Conservation (phyloP, 805 yeast species). For the Starmera dryadoides region DNA sequence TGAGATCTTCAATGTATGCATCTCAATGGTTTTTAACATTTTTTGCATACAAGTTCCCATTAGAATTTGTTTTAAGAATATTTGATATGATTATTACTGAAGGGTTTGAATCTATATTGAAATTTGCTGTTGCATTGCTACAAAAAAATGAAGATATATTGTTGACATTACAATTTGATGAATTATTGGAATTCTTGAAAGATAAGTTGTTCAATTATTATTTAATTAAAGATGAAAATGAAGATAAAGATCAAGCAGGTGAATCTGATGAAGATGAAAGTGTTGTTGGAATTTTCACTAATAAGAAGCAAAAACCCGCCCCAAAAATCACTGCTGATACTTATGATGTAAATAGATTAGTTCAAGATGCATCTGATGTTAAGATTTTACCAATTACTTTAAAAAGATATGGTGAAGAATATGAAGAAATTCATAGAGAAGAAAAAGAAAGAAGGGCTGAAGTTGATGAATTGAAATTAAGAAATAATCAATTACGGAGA, state of each 20-base stretch:
- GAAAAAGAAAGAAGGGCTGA: slow-evolving; percentile 58
- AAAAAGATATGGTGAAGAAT: slow-evolving; percentile 66
- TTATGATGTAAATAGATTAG: slow-evolving; percentile 68
- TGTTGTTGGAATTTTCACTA: slow-evolving; percentile 12
- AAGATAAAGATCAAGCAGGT: slow-evolving; percentile 20
- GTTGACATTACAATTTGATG: slow-evolving; percentile 63
- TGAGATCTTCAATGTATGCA: slow-evolving; percentile 91
- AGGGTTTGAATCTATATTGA: slow-evolving; percentile 80
- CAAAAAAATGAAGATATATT: slow-evolving; percentile 55
- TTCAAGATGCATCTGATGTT: slow-evolving; percentile 69
- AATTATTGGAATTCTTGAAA: slow-evolving; percentile 68
- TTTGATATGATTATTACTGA: slow-evolving; percentile 86
- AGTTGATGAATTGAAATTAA: slow-evolving; percentile 55
- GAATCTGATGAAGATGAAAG: slow-evolving; percentile 15
- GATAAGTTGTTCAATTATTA: slow-evolving; percentile 72
- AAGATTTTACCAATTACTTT: slow-evolving; percentile 68
- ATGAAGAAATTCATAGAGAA: slow-evolving; percentile 68
- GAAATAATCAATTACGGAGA: slow-evolving; percentile 66
- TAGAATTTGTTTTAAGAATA: slow-evolving; percentile 79
- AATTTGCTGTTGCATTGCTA: slow-evolving; percentile 80
- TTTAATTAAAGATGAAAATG: slow-evolving; percentile 27
- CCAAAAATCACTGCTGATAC: slow-evolving; percentile 19
- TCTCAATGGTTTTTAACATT: slow-evolving; percentile 96
- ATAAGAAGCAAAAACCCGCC: background rate
- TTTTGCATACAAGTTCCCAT: slow-evolving; percentile 91